Evolutionary conservation across 2,329 filamentous ascomycete species (phyloP), one percentile per base, ranked within the genome.

Genomic region (Scedosporium minutisporum): DNA sequence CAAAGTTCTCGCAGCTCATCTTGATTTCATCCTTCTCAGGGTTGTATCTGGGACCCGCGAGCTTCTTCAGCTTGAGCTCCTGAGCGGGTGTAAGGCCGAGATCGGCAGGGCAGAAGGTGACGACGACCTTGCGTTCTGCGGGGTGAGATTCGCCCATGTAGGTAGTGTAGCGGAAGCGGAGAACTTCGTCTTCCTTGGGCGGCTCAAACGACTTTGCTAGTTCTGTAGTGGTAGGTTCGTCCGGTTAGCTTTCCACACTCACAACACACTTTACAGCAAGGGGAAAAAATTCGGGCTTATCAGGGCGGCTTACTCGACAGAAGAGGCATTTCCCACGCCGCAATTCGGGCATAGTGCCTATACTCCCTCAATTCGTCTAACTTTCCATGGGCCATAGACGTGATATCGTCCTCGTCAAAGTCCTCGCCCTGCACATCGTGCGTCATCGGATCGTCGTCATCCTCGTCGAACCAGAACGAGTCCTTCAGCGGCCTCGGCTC

Each of bases 71-170:
- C 75, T 97, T 99, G 71, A 82, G 73, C 66, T 83, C 81, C 76
- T 97, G 90, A 44, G 80, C 75, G 16, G 84, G 77, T 25, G 82
- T 86, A 62, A 96, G 82, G 65, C 82, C 77, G 65, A 97, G 77
- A 75, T 96, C 91, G 63, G 76, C 75, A 16, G 89, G 87, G 66
- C 82, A 85, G 76, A 97, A 96, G 73, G 97, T 90, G 62, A 97
- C 86, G 12, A 97, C 93, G 21, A 99, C 93, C 80, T 99, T 99
- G 72, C 87, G 87, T 75, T 92, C 87, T 2, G 93, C 91, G 0
- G 95, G 93, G 77, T 99, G 96, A 63, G 84, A 80, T 76, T 97
- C 95, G 69, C 93, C 93, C 83, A 99, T 88, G 77, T 97, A 97
- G 44, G 89, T 93, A 16, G 95, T 99, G 80, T 96, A 97, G 70